Base-by-base conservation (phyloP, 345 rosid genomes). In the Mercurialis annua region DNA sequence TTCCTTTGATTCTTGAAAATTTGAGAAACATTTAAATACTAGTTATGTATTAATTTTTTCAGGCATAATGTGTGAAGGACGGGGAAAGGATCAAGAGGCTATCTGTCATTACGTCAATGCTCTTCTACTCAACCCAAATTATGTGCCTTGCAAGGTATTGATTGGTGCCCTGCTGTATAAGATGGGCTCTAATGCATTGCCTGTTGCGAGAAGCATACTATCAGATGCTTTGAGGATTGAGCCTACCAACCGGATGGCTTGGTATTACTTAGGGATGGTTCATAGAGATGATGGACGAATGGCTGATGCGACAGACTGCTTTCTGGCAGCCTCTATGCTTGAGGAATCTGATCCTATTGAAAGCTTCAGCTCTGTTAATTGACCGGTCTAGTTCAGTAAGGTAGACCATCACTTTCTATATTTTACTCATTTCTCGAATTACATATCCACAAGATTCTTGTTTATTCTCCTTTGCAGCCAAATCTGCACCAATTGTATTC, bases 271-370 rank as follows among this genome's bases (percentile, higher is more conserved):
- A 73, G 98, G 98, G 38, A 61, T 83, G 81, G 84, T 93, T 62
- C 95, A 89, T 67, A 85, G 75, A 65, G 81, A 77, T 23, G 92
- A 87, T 63, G 97, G 98, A 38, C 92, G 97, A 62, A 78, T 84
- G 63, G 90, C 90, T 46, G 98, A 90, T 77, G 97, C 97, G 10
- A 75, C 80, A 15, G 97, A 93, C 65, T 89, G 96, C 80, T 89
- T 93, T 80, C 94, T 87, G 79, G 98, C 98, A 47, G 94, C 98
- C 53, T 84, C 91, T 31, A 86, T 93, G 91, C 98, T 93, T 47
- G 94, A 90, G 77, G 97, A 90, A 51, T 87, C 92, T 2, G 91
- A 93, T 76, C 97, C 97, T 6, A 72, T 93, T 38, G 97, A 93
- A 73, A 87, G 85, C 80, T 93, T 93, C 80, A 80, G 83, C 73